Base-by-base conservation (phyloP, 2,329 filamentous ascomycete genomes). In the Sporothrix phasma region DNA sequence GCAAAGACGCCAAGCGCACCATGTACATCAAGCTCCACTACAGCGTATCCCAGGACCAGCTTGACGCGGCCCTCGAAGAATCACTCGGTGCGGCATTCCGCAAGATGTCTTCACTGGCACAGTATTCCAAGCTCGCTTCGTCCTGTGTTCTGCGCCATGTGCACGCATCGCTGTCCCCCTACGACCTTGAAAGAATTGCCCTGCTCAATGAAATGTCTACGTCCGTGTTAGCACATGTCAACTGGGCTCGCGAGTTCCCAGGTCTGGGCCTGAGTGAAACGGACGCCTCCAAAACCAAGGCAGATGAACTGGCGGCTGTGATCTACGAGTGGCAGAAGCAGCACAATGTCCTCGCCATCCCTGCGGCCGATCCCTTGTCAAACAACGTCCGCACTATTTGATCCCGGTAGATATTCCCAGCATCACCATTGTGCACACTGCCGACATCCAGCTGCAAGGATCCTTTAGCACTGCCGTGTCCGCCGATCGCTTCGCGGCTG, bases 401-500 rank as follows among this genome's bases (percentile, higher is more conserved):
- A 95, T 99, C 62, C 90, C 92, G 0, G 92, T 99, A 15, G 91
- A 96, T 65, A 85, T 99, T 1, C 93, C 93, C 0, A 86, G 88
- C 1, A 81, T 96, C 1, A 85, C 90, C 56, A 84, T 96, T 22
- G 84, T 97, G 0, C 89, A 96, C 74, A 95, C 89, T 0, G 88
- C 88, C 2, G 85, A 88, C 61, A 81, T 93, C 31, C 77, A 78
- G 31, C 74, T 90, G 1, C 76, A 79, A 65, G 73, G 66, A 41
- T 70, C 65, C 70, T 69, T 70, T 74, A 71, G 63, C 17, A 41
- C 66, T 31, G 13, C 64, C 19, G 67, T 71, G 68, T 73, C 61
- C 69, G 70, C 10, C 69, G 70, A 61, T 53, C 68, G 63, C 47
- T 73, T 62, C 64, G 73, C 62, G 7, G 22, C 22, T 7, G 54